phyloP scores from a whole-genome alignment of 495 filamentous ascomycete species.

The Diplogelasinospora grovesii region DNA sequence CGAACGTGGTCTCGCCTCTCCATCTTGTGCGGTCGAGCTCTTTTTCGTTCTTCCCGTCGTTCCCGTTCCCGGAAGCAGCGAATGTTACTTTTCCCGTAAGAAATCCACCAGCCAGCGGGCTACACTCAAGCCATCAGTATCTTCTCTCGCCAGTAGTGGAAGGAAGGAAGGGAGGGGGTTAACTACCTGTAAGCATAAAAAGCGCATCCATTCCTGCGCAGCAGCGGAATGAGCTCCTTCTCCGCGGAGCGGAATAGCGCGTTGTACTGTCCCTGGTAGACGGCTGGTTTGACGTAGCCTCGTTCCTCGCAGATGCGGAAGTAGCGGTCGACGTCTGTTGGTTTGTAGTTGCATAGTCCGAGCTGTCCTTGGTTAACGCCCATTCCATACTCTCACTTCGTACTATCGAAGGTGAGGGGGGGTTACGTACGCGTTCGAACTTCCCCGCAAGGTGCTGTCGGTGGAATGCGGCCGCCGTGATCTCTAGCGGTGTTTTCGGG shows the following conservation, averaged over 20 bases:
- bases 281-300: slow-evolving; percentile 36
- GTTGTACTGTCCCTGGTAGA: slow-evolving; percentile 48
- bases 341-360: slow-evolving; percentile 41
- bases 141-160: too few species aligned
- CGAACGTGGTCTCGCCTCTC: slow-evolving; percentile 10
- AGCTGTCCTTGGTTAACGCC: too few species aligned
- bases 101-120: slow-evolving; percentile 21
- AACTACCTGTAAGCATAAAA: slow-evolving; percentile 35
- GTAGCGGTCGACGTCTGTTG: slow-evolving; percentile 34
- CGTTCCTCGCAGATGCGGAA: slow-evolving; percentile 36
- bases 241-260: slow-evolving; percentile 33
- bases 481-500: slow-evolving; percentile 31
- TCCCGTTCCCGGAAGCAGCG: too few species aligned
- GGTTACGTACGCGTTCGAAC: slow-evolving; percentile 19
- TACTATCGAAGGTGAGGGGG: neutral
- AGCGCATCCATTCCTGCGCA: slow-evolving; percentile 34
- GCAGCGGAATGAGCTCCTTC: slow-evolving; percentile 33
- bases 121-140: too few species aligned
- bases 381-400: neutral
- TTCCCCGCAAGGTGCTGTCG: slow-evolving; percentile 28
- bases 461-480: slow-evolving; percentile 36
- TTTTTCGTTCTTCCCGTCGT: slow-evolving; percentile 10
- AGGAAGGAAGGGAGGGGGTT: too few species aligned
- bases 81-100: slow-evolving; percentile 21
- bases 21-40: slow-evolving; percentile 32